These are phyloP conservation scores for Penicillium taxi DNA, from an alignment of 495 filamentous ascomycete species.

Conservation along the genomic window DNA sequence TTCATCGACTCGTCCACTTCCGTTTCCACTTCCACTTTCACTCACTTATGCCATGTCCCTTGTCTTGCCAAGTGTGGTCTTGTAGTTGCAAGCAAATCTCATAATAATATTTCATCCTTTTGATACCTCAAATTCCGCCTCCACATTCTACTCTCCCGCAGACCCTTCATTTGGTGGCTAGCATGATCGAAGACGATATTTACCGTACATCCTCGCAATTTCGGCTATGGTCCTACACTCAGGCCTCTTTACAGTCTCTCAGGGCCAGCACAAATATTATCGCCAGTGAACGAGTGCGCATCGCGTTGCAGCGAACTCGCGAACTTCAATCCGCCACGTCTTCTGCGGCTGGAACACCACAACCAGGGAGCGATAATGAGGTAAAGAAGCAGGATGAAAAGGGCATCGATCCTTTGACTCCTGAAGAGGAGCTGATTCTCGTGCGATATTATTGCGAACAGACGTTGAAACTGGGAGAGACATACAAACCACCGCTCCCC, in stretches of 20 bases:
- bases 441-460: constrained; percentile 71
- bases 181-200: constrained; percentile 74
- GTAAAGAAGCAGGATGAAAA: constrained; percentile 28
- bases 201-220: constrained; percentile 91
- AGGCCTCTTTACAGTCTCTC: constrained; percentile 55
- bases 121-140: not conserved
- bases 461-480: constrained; percentile 64
- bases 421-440: constrained; percentile 74
- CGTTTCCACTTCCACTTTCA: no score
- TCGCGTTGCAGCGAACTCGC: constrained; percentile 46
- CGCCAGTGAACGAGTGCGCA: constrained; percentile 63
- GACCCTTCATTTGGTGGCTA: constrained; percentile 8
- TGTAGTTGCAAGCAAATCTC: no score
- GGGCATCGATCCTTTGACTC: constrained; percentile 63
- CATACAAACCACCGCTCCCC: constrained; percentile 68
- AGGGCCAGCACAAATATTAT: constrained; percentile 68
- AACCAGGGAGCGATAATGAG: constrained; percentile 27
- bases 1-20: no score
- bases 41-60: not conserved
- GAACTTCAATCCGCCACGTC: constrained; percentile 33
- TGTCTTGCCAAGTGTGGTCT: no score
- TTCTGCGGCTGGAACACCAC: constrained; percentile 34
- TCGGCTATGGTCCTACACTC: constrained; percentile 87
- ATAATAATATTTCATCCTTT: no score
- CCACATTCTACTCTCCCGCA: not conserved